Conservation (phyloP, 345 rosid species). For the Turritis glabra region DNA sequence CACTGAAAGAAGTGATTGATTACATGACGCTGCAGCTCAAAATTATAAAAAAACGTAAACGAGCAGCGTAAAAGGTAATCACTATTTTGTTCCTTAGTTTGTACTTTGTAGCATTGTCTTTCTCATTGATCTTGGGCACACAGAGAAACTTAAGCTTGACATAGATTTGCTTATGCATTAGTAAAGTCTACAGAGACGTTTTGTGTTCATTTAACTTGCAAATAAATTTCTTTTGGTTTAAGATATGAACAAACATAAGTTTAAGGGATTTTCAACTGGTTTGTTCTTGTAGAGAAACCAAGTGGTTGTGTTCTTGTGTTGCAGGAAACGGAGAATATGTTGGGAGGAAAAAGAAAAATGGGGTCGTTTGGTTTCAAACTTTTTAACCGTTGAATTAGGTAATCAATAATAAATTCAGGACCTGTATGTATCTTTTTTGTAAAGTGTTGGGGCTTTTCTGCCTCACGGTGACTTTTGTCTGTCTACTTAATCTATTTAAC, state of each 20-base stretch:
- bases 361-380: background rate
- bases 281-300: background rate
- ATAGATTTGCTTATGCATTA: background rate
- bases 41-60: conserved; percentile 48
- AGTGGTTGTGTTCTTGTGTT: background rate
- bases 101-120: conserved; percentile 9
- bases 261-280: background rate
- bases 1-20: conserved; percentile 73
- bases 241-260: background rate
- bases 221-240: background rate
- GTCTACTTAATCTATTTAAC: background rate
- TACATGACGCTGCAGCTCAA: conserved; percentile 46
- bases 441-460: background rate
- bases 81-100: background rate
- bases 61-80: conserved; percentile 25
- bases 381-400: background rate
- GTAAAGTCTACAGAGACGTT: background rate
- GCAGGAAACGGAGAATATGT: conserved; percentile 5
- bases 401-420: background rate
- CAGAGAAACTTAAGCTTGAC: background rate
- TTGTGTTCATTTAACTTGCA: background rate
- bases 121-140: background rate
- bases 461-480: background rate
- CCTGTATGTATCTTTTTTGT: background rate
- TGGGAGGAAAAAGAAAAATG: background rate